Percentiles rank a stretch among this genome's conserved stretches.
Evolutionary conservation across 352 stramenopile species (phyloP).

Genomic region (Pythium aphanidermatum): DNA sequence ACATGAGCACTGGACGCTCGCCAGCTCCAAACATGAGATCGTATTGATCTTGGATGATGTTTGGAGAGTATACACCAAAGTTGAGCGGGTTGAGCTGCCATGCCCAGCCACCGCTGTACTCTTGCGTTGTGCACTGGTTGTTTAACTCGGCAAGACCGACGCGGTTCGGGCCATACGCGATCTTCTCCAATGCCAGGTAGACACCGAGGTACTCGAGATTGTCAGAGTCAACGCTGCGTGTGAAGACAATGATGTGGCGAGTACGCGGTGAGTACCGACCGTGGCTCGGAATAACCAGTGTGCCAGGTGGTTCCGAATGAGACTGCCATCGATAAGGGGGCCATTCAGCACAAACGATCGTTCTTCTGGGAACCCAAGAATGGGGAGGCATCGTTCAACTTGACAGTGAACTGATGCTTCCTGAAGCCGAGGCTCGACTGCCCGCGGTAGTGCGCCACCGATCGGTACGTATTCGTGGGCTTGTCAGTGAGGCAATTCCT

Average conservation of each 20-base stretch:
- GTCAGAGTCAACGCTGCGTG: slow-evolving; percentile 28
- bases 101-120: slow-evolving; percentile 21
- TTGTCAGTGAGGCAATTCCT: slow-evolving; percentile 4
- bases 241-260: slow-evolving; percentile 48
- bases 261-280: slow-evolving; percentile 52
- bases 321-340: slow-evolving; percentile 37
- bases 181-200: slow-evolving; percentile 33
- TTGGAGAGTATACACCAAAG: slow-evolving; percentile 23
- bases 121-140: neutral
- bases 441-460: slow-evolving; percentile 14
- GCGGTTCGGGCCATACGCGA: slow-evolving; percentile 18
- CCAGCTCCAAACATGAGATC: slow-evolving; percentile 19
- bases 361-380: slow-evolving; percentile 13
- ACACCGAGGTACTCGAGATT: slow-evolving; percentile 46
- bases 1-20: slow-evolving; percentile 16
- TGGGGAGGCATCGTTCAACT: slow-evolving; percentile 3
- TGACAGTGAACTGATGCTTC: slow-evolving; percentile 18
- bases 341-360: slow-evolving; percentile 12
- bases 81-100: slow-evolving; percentile 23
- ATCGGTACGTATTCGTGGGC: neutral
- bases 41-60: slow-evolving; percentile 22
- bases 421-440: slow-evolving; percentile 20
- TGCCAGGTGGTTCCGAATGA: slow-evolving; percentile 63
- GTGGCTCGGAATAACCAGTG: slow-evolving; percentile 63
- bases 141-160: slow-evolving; percentile 10